Base-by-base conservation (phyloP, 1,139 yeast genomes). In the Saccharomycopsis hybrid region DNA sequence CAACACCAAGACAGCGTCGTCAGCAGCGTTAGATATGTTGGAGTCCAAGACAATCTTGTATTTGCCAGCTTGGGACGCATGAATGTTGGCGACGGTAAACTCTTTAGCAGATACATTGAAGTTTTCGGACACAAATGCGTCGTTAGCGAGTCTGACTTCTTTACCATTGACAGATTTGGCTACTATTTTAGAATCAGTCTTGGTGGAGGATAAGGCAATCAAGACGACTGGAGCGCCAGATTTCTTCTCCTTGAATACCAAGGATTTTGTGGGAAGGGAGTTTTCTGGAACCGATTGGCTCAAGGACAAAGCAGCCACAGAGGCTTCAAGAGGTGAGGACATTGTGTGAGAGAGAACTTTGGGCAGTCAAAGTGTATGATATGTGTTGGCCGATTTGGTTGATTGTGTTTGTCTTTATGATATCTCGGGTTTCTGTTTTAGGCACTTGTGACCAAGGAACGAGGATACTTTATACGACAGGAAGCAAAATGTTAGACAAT, bases 191-290 rank as follows among this genome's bases (percentile, higher is more conserved):
- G 84, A 68, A 47, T 95, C 88, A 38, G 96, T 86, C 46, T 73
- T 71, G 5, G 96, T 85, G 2, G 79, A 60, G 48, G 78, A 78
- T 57, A 85, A 74, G 5, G 96, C 95, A 62, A 88, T 76, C 37
- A 88, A 87, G 46, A 88, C 79, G 33, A 88, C 75, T 45, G 96
- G 96, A 45, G 88, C 69, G 64, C 87, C 88, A 50, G 95, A 84
- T 46, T 96, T 87, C 69, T 88, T 88, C 60, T 96, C 96, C 70
- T 88, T 88, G 76, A 88, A 88, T 35, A 88, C 89, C 57, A 88
- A 74, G 3, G 92, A 77, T 66, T 88, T 88, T 56, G 85, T 79
- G 42, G 78, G 67, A 37, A 66, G 57, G 3, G 78, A 73, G 41
- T 65, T 61, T 38, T 68, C 77, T 42, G 71, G 61, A 32, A 72